Base-by-base conservation (phyloP, 2,329 filamentous ascomycete species). In the Alternaria conjuncta region DNA sequence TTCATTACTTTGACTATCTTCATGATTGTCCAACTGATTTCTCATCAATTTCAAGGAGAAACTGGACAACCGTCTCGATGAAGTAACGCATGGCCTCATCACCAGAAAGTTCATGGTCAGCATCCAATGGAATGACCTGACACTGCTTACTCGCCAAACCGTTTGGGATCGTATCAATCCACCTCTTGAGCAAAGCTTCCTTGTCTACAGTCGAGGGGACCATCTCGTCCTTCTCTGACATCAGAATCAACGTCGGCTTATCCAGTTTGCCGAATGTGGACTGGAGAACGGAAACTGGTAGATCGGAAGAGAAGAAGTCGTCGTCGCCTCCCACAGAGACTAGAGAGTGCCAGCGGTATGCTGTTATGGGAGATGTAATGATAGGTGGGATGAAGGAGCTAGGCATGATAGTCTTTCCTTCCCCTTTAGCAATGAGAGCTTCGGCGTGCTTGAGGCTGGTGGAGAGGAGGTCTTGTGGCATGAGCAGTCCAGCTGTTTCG, bases 261-360 rank as follows among this genome's bases (percentile, higher is more conserved):
- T 58, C 55, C 9, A 72, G 28, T 25, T 43, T 62, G 12, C 64
- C n/a, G 60, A 60, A 60, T 3, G n/a, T 56, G 12, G 18, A 25
- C 12, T 44, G 43, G 9, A 56, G 30, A 2, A 44, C 6, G 1
- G 51, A 44, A 25, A 18, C 11, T 13, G 51, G 23, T 25, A 56
- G 32, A 30, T 72, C 68, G 8, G 62, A 64, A 13, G 67, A 68
- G 53, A 72, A 72, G 47, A 65, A 70, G 54, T 70, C 67, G 23
- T 71, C 70, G 18, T 70, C 68, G n/a, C 70, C 65, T 2, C 65
- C 61, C 5, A 61, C 45, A 3, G 60, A 54, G 9, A 66, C 47
- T 12, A 71, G 58, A 4, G 67, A 71, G 41, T 65, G 47, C 67
- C 70, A 71, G 30, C 64, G 67, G 55, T 71, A 71, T 9, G 69